Evolutionary conservation across 129 eudicot genomes (phyloP).

Genomic region (Escallonia rubra): DNA sequence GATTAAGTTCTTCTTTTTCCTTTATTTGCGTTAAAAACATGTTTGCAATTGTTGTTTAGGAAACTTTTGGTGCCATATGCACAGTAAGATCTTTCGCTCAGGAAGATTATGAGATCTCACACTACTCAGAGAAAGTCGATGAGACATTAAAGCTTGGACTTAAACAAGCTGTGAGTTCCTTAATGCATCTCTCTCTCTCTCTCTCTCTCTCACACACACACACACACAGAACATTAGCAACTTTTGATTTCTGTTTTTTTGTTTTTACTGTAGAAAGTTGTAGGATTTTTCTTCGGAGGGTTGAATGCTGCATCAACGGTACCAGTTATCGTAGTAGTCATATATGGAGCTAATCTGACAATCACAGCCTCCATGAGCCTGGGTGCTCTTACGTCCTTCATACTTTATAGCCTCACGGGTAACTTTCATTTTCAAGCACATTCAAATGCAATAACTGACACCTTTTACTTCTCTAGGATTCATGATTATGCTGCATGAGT

Average conservation of each 20-base stretch:
- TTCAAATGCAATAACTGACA: not conserved
- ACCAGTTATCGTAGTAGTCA: constrained; percentile 80
- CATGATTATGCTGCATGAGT: not conserved
- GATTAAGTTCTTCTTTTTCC: too few relatives aligned
- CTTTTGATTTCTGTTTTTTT: constrained; percentile 4
- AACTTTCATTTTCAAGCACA: not conserved
- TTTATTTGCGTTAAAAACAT: not conserved
- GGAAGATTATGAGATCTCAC: constrained; percentile 53
- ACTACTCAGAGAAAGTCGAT: constrained; percentile 77
- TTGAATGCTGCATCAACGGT: constrained; percentile 85
- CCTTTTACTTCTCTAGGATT: not conserved
- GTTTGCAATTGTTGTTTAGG: constrained; percentile 34
- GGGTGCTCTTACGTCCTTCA: constrained; percentile 86
- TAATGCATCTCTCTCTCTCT: constrained; percentile 8
- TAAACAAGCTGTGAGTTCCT: constrained; percentile 71
- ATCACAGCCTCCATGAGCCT: constrained; percentile 74
- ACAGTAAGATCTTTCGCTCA: constrained; percentile 95
- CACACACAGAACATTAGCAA: not conserved
- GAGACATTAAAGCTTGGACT: constrained; percentile 90
- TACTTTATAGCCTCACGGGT: constrained; percentile 95
- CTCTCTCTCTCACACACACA: not conserved
- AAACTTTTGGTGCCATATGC: constrained; percentile 87
- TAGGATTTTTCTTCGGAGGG: constrained; percentile 83
- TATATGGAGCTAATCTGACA: constrained; percentile 79
- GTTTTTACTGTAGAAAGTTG: constrained; percentile 54